A percentile compares a stretch with the other conserved stretches of the same genome.
Conservation (phyloP, 1,284 basidiomycete species). For the Psilocybe mexicana region DNA sequence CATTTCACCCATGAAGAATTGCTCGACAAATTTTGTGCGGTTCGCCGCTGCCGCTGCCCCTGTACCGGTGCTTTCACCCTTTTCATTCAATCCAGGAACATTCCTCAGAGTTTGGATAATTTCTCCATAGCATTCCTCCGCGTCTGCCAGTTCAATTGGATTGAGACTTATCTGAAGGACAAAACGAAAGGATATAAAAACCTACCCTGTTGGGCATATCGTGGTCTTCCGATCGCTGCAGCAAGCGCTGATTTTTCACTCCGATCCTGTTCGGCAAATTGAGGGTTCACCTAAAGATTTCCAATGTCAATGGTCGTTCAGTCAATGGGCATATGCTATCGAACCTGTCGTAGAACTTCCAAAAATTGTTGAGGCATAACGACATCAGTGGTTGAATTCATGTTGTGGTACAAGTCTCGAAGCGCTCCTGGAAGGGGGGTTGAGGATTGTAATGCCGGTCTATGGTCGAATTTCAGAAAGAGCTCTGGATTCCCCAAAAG, state of each 20-base stretch:
- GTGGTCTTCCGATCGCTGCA: slow-evolving; percentile 36
- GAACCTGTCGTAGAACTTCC: slow-evolving; percentile 65
- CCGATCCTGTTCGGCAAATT: slow-evolving; percentile 82
- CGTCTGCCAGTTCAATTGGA: slow-evolving; percentile 55
- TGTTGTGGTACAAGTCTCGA: slow-evolving; percentile 71
- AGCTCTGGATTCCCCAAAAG: background rate
- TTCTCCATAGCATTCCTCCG: slow-evolving; percentile 92
- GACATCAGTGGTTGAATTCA: slow-evolving; percentile 77
- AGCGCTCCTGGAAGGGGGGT: slow-evolving; percentile 59
- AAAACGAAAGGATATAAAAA: background rate
- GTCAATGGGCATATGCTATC: background rate
- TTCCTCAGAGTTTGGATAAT: slow-evolving; percentile 81
- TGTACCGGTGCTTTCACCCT: slow-evolving; percentile 22
- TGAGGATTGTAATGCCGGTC: slow-evolving; percentile 36
- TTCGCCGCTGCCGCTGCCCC: slow-evolving; percentile 27
- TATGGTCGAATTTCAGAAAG: background rate
- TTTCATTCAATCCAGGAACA: slow-evolving; percentile 46
- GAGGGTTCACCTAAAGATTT: slow-evolving; percentile 66
- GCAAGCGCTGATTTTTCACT: slow-evolving; percentile 31
- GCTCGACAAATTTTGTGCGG: slow-evolving; percentile 72
- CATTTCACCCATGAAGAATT: slow-evolving; percentile 84
- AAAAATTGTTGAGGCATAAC: slow-evolving; percentile 81
- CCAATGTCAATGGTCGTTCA: background rate
- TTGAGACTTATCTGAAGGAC: background rate
- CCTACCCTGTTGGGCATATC: slow-evolving; percentile 86